Evolutionary conservation across 2,329 filamentous ascomycete genomes (phyloP), one percentile per base, ranked within the genome.

Genomic region (Talaromyces sp.): DNA sequence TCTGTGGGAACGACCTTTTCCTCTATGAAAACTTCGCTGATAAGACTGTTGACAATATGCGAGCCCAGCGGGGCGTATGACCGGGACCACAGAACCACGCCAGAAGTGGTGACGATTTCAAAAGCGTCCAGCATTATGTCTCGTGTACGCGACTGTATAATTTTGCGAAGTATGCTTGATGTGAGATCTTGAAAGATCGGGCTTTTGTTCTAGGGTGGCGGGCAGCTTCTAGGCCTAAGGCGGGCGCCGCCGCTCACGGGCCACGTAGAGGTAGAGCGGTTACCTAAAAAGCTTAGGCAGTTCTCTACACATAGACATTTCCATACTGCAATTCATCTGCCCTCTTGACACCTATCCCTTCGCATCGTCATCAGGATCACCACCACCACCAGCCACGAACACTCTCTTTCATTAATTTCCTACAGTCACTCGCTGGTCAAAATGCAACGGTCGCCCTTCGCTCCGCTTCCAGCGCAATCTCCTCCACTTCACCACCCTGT

Each of bases 1-100:
- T 87, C 86, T 61, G 87, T 83, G 63, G 86, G 82, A 62, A 85
- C 83, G 66, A 86, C 86, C 78, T 91, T 93, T 82, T 97, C 94
- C 80, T 99, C 95, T 74, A 99, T 97, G 77, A 99, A 97, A 75
- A 97, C 92, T 79, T 98, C 93, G 76, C 89, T 89, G 79, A 99
- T 97, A 78, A 99, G 89, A 82, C 87, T 90, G 83, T 99, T 97
- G 83, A 99, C 89, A 69, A 97, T 84, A 71, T 90, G 88, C 50
- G 91, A 86, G 75, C 88, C 93, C 74, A 96, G 88, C 2, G 90
- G 85, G 63, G 89, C 88, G 77, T 94, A 97, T 31, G 88, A 90
- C 76, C 91, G 90, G 67, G 94, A 97, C 95, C 95, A 99, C 63
- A 99, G 87, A 65, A 99, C 95, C 68, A 99, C 93, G 64, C 95